Evolutionary conservation across 1,284 basidiomycete genomes (phyloP).

Genomic region (Schizopora paradoxa): DNA sequence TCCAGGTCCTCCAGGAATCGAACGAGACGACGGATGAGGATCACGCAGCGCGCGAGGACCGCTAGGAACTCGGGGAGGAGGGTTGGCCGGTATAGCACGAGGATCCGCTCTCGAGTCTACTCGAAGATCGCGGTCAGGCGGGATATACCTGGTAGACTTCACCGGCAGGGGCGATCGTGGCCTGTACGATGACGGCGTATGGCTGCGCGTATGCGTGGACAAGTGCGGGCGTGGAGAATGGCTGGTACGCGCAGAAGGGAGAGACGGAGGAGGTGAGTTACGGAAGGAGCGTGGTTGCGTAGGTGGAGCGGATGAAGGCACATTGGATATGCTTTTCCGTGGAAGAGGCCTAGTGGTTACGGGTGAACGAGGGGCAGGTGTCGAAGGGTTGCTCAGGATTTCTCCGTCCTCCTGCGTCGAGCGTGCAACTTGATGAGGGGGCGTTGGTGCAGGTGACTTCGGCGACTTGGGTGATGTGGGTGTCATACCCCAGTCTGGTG

Average conservation of each 20-base stretch:
- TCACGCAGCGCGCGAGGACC: constrained; percentile 49
- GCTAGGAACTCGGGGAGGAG: constrained; percentile 41
- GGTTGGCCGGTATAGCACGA: too few species aligned
- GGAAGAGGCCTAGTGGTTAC: background rate
- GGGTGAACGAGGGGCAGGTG: background rate
- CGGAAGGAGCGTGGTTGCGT: constrained; percentile 11
- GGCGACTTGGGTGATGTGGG: too few species aligned
- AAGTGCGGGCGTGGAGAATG: too few species aligned
- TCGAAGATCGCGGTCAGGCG: too few species aligned
- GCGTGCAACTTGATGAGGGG: constrained; percentile 14
- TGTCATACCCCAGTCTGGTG: too few species aligned
- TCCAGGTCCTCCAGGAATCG: constrained; percentile 33
- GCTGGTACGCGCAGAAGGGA: too few species aligned
- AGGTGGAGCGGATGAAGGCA: constrained; percentile 25
- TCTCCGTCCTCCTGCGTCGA: constrained; percentile 51
- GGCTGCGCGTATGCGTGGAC: too few species aligned
- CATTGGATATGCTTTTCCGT: background rate
- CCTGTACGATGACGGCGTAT: background rate
- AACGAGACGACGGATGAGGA: constrained; percentile 19
- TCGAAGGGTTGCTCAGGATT: constrained; percentile 31
- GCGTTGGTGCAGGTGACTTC: constrained; percentile 12
- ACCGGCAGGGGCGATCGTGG: constrained; percentile 25
- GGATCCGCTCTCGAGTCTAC: too few species aligned
- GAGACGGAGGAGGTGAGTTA: too few species aligned
- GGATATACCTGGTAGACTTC: too few species aligned